phyloP scores from a whole-genome alignment of 1,139 yeast species.

The Hansenula anomala region DNA sequence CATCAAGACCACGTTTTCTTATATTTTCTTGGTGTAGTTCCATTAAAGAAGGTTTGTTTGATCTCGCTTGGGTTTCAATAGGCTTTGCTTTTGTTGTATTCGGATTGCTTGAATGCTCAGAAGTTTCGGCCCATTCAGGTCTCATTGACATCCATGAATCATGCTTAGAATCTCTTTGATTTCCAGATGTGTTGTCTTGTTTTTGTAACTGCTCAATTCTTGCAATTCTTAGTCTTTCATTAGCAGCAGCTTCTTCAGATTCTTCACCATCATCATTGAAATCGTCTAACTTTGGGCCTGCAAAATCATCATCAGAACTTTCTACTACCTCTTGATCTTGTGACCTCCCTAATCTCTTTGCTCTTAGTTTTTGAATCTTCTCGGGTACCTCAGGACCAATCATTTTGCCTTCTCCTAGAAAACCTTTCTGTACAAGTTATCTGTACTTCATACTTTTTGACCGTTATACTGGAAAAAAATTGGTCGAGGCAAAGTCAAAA shows the following conservation, averaged over 20 bases:
- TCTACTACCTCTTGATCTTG: neutral
- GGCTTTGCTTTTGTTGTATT: neutral
- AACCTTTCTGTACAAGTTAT: too few relatives aligned
- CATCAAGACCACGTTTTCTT: neutral
- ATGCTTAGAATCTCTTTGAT: neutral
- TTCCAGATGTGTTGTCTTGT: neutral
- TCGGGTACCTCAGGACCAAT: conserved; percentile 3
- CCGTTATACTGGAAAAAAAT: too few relatives aligned
- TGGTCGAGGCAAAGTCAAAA: too few relatives aligned
- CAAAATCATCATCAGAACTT: neutral
- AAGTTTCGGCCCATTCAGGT: neutral
- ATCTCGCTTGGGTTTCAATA: neutral
- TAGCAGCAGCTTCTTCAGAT: neutral
- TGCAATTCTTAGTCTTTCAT: neutral
- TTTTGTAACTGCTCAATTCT: neutral
- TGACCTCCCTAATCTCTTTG: neutral
- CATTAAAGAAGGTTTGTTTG: neutral
- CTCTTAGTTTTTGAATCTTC: neutral
- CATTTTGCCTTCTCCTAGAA: neutral
- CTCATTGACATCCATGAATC: conserved; percentile 1
- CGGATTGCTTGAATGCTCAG: too few relatives aligned
- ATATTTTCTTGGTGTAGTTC: neutral
- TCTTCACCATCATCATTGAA: neutral
- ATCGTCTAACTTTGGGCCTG: neutral
- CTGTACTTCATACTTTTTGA: too few relatives aligned